Conservation (phyloP, 2,329 filamentous ascomycete genomes). For the Sporothrix phasma region DNA sequence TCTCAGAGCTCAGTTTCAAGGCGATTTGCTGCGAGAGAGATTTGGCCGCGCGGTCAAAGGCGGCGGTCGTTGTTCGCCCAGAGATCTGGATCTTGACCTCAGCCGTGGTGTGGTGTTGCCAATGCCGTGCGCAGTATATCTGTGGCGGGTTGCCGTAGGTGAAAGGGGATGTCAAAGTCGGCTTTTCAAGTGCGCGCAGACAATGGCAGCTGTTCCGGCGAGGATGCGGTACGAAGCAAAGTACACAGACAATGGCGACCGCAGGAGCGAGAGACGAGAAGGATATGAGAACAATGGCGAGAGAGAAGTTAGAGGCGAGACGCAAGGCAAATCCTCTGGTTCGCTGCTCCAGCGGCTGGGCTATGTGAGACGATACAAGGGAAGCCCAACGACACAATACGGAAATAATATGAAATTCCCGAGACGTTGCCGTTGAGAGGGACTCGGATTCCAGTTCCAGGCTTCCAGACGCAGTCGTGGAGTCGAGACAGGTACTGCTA, state of each 20-base stretch:
- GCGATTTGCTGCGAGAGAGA: background rate
- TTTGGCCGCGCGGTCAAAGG: background rate
- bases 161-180: background rate
- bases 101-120: background rate
- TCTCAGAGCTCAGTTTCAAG: background rate
- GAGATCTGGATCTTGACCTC: background rate
- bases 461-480: background rate
- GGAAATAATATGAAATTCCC: constrained; percentile 2
- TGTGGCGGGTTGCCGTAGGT: background rate
- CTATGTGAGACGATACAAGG: background rate
- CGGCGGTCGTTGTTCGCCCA: background rate
- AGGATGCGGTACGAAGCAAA: background rate
- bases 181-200: background rate
- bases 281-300: background rate
- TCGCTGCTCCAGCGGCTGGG: background rate
- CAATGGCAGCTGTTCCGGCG: background rate
- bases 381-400: background rate
- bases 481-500: background rate
- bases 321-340: background rate
- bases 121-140: background rate
- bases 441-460: background rate
- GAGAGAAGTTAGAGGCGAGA: background rate
- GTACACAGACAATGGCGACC: background rate
- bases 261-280: background rate
- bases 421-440: background rate